These are phyloP conservation scores for Boletellus ananiceps DNA, from an alignment of 768 basidiomycete genomes.

Conservation along the genomic window DNA sequence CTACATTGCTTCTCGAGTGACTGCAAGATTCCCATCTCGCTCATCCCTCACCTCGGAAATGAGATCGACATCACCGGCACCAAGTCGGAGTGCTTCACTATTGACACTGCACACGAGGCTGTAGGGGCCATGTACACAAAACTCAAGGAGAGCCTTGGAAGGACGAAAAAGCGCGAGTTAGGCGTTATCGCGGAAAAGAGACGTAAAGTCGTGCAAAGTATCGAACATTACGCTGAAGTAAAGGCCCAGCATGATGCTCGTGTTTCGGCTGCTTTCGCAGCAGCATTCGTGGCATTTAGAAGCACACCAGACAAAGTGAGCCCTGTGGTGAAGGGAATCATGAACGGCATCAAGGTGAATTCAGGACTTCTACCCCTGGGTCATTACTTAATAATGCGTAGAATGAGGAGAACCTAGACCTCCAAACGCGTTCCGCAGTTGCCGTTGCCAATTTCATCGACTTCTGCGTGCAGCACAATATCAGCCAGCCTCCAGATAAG, in stretches of 20 bases:
- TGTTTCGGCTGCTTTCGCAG: constrained; percentile 85
- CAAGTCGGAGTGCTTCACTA: constrained; percentile 65
- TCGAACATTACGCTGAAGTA: constrained; percentile 75
- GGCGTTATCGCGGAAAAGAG: constrained; percentile 74
- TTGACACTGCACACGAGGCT: constrained; percentile 69
- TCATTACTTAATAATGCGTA: constrained; percentile 28
- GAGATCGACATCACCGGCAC: constrained; percentile 74
- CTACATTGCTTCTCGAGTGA: constrained; percentile 82
- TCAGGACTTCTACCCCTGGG: neutral
- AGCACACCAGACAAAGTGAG: constrained; percentile 90
- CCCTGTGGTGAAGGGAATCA: constrained; percentile 93
- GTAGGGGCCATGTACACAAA: constrained; percentile 66
- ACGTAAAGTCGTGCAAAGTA: constrained; percentile 56
- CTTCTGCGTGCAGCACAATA: constrained; percentile 69
- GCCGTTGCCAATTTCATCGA: constrained; percentile 86
- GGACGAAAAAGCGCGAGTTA: constrained; percentile 75
- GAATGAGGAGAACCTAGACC: constrained; percentile 84
- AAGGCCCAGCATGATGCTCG: constrained; percentile 85
- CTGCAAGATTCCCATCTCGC: constrained; percentile 76
- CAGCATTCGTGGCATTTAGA: constrained; percentile 83
- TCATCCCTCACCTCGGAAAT: constrained; percentile 73
- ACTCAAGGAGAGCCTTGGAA: constrained; percentile 69
- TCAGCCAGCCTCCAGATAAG: constrained; percentile 87
- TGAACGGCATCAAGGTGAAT: constrained; percentile 93
- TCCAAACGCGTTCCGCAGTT: constrained; percentile 83